Evolutionary conservation across 75 land plant genomes (phyloP).

Genomic region (Pinus albicaulis): DNA sequence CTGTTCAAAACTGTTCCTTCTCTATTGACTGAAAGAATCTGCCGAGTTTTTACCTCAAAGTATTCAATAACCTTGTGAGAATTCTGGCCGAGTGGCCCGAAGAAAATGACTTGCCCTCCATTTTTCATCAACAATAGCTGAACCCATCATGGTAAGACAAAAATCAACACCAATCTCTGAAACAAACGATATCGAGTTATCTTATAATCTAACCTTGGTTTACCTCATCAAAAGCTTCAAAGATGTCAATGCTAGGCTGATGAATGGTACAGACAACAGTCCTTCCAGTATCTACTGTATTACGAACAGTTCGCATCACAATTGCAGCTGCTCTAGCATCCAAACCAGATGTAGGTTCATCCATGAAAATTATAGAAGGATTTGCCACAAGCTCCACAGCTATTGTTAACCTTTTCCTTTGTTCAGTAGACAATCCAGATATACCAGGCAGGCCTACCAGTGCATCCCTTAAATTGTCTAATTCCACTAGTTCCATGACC

Average conservation of each 20-base stretch:
- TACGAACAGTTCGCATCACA: slow-evolving; percentile 71
- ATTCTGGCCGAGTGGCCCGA: slow-evolving; percentile 64
- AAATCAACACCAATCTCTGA: background rate
- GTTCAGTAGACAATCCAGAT: slow-evolving; percentile 59
- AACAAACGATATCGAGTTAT: background rate
- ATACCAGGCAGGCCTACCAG: slow-evolving; percentile 57
- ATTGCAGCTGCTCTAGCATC: slow-evolving; percentile 79
- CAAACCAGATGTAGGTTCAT: slow-evolving; percentile 71
- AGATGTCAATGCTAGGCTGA: slow-evolving; percentile 70
- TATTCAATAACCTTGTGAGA: slow-evolving; percentile 68
- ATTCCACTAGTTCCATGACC: slow-evolving; percentile 69
- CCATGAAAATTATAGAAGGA: slow-evolving; percentile 80
- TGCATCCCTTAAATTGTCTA: slow-evolving; percentile 37
- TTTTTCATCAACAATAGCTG: slow-evolving; percentile 72
- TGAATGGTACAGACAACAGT: slow-evolving; percentile 83
- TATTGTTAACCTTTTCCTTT: slow-evolving; percentile 56
- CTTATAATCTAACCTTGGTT: background rate
- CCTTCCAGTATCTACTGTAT: slow-evolving; percentile 70
- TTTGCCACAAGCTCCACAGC: slow-evolving; percentile 82
- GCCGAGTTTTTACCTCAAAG: slow-evolving; percentile 62
- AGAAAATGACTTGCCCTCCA: slow-evolving; percentile 78
- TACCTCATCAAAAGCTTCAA: slow-evolving; percentile 84
- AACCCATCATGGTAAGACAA: background rate
- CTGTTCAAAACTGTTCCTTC: background rate
- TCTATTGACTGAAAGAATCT: background rate